These are phyloP conservation scores for Tremellales sp. DNA, from an alignment of 1,284 basidiomycete genomes.

Conservation along the genomic window DNA sequence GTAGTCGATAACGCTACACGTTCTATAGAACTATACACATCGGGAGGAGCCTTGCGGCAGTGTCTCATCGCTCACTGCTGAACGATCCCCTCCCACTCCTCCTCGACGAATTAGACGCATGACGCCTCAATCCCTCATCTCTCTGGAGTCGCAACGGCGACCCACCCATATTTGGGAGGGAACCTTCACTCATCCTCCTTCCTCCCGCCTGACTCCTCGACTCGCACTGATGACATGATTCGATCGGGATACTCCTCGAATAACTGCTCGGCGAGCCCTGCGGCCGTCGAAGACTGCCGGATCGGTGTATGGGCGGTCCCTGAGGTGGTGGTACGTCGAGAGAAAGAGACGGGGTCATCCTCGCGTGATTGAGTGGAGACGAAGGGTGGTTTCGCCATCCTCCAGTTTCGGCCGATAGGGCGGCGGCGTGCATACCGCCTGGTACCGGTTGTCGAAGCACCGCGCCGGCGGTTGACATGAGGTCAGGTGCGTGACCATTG, in stretches of 20 bases:
- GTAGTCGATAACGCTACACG: no score
- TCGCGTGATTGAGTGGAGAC: not conserved
- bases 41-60: no score
- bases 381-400: not conserved
- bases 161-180: not conserved
- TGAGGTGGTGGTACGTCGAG: not conserved
- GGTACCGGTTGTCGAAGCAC: conserved; percentile 4
- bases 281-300: no score
- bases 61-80: not conserved
- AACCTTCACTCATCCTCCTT: not conserved
- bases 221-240: not conserved
- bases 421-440: not conserved
- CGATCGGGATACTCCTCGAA: not conserved
- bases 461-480: conserved; percentile 20
- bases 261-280: no score
- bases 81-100: not conserved
- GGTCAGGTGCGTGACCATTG: conserved; percentile 24
- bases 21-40: no score
- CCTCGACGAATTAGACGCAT: not conserved
- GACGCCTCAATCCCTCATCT: not conserved
- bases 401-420: not conserved
- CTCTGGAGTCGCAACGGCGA: not conserved
- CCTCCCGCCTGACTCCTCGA: not conserved
- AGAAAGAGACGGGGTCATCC: not conserved
- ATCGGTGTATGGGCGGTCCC: not conserved